Evolutionary conservation across 495 filamentous ascomycete genomes (phyloP).

Genomic region (Lepidopterella palustris): DNA sequence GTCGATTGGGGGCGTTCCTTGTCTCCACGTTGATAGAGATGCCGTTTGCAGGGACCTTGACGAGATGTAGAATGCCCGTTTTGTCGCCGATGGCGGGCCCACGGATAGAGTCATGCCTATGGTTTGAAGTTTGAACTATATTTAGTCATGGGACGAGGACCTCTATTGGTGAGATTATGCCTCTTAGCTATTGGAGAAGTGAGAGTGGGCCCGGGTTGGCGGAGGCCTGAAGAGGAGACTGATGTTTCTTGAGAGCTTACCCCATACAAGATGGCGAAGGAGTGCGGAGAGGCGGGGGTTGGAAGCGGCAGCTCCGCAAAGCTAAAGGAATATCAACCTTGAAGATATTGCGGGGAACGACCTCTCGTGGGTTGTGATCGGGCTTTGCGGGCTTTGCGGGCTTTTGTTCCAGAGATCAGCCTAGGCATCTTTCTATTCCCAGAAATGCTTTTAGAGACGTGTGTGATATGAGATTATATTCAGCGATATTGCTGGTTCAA

Average conservation of each 20-base stretch:
- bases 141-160: not conserved
- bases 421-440: slow-evolving; percentile 7
- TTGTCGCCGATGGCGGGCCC: not conserved
- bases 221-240: slow-evolving; percentile 7
- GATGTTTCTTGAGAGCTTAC: too few relatives aligned
- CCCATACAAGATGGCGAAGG: too few relatives aligned
- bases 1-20: not conserved
- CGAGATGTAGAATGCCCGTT: not conserved
- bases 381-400: not conserved
- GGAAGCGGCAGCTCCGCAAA: too few relatives aligned
- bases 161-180: slow-evolving; percentile 1
- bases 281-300: slow-evolving; percentile 5
- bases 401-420: not conserved
- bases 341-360: slow-evolving; percentile 20
- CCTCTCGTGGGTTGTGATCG: slow-evolving; percentile 7
- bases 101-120: not conserved
- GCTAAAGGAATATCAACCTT: slow-evolving; percentile 4
- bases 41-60: not conserved
- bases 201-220: slow-evolving; percentile 6
- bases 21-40: not conserved
- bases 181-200: not conserved
- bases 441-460: slow-evolving; percentile 6
- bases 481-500: not conserved
- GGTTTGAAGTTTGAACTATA: not conserved
- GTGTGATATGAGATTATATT: not conserved